phyloP scores from a whole-genome alignment of 164 flowering plant species.

The Stephania japonica region DNA sequence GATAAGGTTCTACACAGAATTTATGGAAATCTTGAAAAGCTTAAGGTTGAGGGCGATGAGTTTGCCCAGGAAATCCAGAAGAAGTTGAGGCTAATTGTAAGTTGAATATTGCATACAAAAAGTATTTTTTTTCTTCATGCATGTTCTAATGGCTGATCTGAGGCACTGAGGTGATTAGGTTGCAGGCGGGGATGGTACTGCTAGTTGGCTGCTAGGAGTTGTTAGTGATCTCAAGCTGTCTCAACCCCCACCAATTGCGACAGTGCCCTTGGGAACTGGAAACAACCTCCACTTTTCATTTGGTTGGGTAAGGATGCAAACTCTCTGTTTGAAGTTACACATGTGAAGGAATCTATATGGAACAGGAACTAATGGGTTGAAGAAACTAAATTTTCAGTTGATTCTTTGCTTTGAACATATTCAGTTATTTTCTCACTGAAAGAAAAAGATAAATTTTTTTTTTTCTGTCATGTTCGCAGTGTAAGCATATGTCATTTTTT shows the following conservation, averaged over 20 bases:
- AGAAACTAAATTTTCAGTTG: neutral
- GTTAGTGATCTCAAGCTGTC: slow-evolving; percentile 81
- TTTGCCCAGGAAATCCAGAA: slow-evolving; percentile 46
- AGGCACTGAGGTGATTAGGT: slow-evolving; percentile 39
- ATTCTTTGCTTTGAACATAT: neutral
- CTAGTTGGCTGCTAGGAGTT: slow-evolving; percentile 93
- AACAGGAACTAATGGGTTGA: neutral
- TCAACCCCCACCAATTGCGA: slow-evolving; percentile 81
- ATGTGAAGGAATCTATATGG: neutral
- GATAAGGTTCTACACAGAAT: slow-evolving; percentile 56
- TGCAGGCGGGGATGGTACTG: slow-evolving; percentile 99
- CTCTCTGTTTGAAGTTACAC: neutral
- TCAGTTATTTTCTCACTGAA: neutral
- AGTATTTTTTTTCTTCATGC: neutral
- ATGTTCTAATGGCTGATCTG: neutral
- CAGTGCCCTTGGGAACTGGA: slow-evolving; percentile 93
- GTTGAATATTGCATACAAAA: slow-evolving; percentile 16
- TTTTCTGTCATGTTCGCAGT: neutral
- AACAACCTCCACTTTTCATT: slow-evolving; percentile 85
- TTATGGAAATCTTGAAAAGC: slow-evolving; percentile 50
- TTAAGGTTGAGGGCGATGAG: slow-evolving; percentile 34
- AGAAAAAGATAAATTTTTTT: neutral
- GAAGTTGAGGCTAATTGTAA: slow-evolving; percentile 68
- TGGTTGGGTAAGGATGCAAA: slow-evolving; percentile 67
- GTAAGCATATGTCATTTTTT: neutral